These are phyloP conservation scores for Scheffersomyces parashehatae DNA, from an alignment of 1,139 yeast species.

Conservation along the genomic window DNA sequence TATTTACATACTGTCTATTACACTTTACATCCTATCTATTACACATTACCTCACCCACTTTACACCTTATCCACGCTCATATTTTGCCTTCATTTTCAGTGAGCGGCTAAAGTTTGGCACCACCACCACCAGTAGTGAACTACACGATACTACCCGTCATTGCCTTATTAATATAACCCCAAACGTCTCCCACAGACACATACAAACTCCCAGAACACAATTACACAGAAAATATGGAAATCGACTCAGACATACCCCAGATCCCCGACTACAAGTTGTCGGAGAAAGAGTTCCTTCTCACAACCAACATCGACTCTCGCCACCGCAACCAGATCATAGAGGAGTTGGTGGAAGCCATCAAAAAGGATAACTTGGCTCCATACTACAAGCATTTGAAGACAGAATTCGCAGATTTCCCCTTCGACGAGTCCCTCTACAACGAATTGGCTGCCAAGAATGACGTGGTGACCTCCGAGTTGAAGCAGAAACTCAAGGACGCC, in stretches of 20 bases:
- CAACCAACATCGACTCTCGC: conserved; percentile 26
- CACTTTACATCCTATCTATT: no score
- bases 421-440: conserved; percentile 61
- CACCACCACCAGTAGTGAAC: background rate
- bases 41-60: background rate
- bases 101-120: background rate
- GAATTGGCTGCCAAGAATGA: conserved; percentile 55
- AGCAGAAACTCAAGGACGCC: conserved; percentile 66
- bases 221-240: conserved; percentile 23
- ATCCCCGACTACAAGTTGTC: conserved; percentile 83
- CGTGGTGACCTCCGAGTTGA: conserved; percentile 54
- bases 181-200: background rate
- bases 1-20: no score
- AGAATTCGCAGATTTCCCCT: conserved; percentile 47
- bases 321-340: conserved; percentile 34
- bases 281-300: conserved; percentile 69
- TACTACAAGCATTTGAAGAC: conserved; percentile 70
- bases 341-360: conserved; percentile 55
- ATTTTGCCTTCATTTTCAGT: no score
- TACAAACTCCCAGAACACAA: no score
- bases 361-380: conserved; percentile 73
- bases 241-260: conserved; percentile 52
- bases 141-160: no score
- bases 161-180: background rate
- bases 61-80: background rate